Conservation (phyloP, 345 rosid genomes). For the Bruguiera gymnorhiza region DNA sequence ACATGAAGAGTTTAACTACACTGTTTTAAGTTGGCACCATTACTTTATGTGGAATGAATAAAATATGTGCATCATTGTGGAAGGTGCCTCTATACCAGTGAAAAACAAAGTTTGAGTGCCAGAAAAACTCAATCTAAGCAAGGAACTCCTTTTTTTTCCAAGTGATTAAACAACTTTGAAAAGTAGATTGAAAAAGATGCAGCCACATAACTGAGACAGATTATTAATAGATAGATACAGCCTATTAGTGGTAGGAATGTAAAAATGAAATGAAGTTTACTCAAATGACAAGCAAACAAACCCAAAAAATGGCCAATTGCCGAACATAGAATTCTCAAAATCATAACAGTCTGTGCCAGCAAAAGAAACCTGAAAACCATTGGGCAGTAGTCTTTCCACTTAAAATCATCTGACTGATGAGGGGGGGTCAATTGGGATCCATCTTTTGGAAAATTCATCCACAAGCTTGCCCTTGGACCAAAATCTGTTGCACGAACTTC, state of each 20-base stretch:
- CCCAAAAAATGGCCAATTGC: neutral
- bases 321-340: conserved; percentile 3
- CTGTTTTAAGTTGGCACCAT: no score
- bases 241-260: neutral
- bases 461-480: conserved; percentile 93
- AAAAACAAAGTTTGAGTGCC: no score
- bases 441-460: conserved; percentile 91
- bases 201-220: neutral
- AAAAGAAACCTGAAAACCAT: conserved; percentile 89
- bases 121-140: no score
- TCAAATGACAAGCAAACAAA: neutral
- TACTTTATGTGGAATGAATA: no score
- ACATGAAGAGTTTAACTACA: no score
- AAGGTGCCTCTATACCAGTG: no score
- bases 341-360: conserved; percentile 2
- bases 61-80: no score
- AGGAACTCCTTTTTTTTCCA: no score
- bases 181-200: neutral
- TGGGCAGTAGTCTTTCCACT: conserved; percentile 98
- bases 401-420: conserved; percentile 89
- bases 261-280: neutral
- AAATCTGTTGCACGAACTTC: conserved; percentile 87
- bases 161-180: neutral
- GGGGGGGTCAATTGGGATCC: conserved; percentile 92
- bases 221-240: neutral